phyloP scores from a whole-genome alignment of 805 yeast species.

The Tetrapisispora taiwanensis region DNA sequence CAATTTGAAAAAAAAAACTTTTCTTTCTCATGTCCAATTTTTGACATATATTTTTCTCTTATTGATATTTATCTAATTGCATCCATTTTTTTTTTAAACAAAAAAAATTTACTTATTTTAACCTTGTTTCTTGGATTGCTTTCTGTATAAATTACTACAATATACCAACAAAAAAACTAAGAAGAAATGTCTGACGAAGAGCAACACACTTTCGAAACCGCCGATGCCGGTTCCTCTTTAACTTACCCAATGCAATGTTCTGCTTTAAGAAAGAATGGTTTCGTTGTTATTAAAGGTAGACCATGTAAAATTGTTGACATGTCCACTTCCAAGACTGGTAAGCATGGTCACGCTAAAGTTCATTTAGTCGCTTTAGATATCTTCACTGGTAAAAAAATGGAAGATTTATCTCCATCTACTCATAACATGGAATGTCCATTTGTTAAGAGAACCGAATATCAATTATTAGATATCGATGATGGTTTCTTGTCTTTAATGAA shows the following conservation, averaged over 20 bases:
- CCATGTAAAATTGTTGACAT: conserved; percentile 99
- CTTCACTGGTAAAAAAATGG: conserved; percentile 96
- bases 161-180: neutral
- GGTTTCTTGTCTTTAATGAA: conserved; percentile 94
- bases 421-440: conserved; percentile 99
- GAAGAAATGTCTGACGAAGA: conserved; percentile 29
- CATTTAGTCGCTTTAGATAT: conserved; percentile 96
- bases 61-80: too few relatives aligned
- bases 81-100: too few relatives aligned
- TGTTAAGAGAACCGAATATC: conserved; percentile 88
- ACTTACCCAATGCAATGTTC: conserved; percentile 99
- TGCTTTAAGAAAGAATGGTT: conserved; percentile 98
- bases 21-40: too few relatives aligned
- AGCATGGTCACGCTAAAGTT: conserved; percentile 99
- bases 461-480: conserved; percentile 93
- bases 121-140: too few relatives aligned
- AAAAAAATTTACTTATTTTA: too few relatives aligned
- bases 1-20: too few relatives aligned
- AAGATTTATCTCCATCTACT: conserved; percentile 98
- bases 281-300: conserved; percentile 94
- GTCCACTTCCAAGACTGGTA: conserved; percentile 99
- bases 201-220: conserved; percentile 94
- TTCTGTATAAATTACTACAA: too few relatives aligned
- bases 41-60: too few relatives aligned
- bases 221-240: conserved; percentile 95